Base-by-base conservation (phyloP, 1,139 yeast genomes). In the Suhomyces coccinellae region DNA sequence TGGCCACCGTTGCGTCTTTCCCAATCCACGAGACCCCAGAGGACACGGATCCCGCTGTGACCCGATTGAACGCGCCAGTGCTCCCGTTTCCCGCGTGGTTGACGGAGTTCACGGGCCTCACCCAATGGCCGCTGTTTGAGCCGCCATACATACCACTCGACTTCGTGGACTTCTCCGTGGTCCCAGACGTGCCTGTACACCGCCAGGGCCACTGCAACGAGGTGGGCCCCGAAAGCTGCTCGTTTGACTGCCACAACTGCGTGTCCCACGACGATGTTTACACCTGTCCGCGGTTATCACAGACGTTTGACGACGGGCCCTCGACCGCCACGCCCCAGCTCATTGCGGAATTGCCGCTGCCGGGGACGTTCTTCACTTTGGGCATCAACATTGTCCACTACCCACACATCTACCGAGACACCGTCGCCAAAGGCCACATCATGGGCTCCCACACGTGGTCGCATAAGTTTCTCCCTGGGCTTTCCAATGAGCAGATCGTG, bases 301-400 rank as follows among this genome's bases (percentile, higher is more conserved):
- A 91, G 65, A 85, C 96, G 0, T 91, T 91, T 66, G 99, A 91
- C 62, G 98, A 93, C 63, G 98, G 99, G 0, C 99, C 99, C 1
- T 79, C 93, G 0, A 81, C 81, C 0, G 76, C 80, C 17, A 90
- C 97, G 0, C 66, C 77, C 3, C 74, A 73, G 47, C 70, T 91
- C 36, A 61, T 90, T 24, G 68, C 73, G 7, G 68, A 72, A 27
- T 65, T 90, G 49, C 64, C 71, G 6, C 73, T 70, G 46, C 54
- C 66, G 1, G 68, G 89, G 0, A 90, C 97, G 0, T 90, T 91
- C 58, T 91, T 91, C 69, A 85, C 91, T 1, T 75, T 90, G 48
- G 98, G 98, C 0, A 71, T 85, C 44, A 88, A 90, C 56, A 85
- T 87, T 15, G 83, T 90, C 1, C 72, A 82, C 50, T 80, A 73